Conservation (phyloP, 2,329 filamentous ascomycete genomes). For the Alternaria triticimaculans region DNA sequence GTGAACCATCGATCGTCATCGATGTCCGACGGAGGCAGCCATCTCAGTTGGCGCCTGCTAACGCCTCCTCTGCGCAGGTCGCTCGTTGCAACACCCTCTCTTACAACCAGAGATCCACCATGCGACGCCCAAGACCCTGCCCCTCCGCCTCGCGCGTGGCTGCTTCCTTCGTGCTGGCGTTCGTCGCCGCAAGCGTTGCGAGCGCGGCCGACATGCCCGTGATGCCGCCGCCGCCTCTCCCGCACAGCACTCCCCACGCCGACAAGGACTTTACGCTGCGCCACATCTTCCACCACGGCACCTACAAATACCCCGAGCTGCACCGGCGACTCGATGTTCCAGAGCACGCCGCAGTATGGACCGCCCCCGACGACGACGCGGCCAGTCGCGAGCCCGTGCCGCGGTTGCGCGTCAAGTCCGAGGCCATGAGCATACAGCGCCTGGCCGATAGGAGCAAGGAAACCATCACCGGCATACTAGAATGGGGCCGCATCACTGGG, state of each 20-base stretch:
- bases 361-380: slow-evolving; percentile 64
- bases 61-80: not conserved
- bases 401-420: slow-evolving; percentile 64
- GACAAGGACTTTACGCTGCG: slow-evolving; percentile 62
- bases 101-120: slow-evolving; percentile 14
- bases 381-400: slow-evolving; percentile 49
- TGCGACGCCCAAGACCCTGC: slow-evolving; percentile 42
- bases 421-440: slow-evolving; percentile 74
- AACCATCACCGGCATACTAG: slow-evolving; percentile 79
- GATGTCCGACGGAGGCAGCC: slow-evolving; percentile 6
- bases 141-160: slow-evolving; percentile 69
- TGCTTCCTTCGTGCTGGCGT: slow-evolving; percentile 68
- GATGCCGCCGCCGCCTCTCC: slow-evolving; percentile 29
- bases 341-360: slow-evolving; percentile 66
- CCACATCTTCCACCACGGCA: slow-evolving; percentile 93
- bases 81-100: not conserved
- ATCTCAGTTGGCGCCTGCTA: not conserved
- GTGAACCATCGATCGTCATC: slow-evolving; percentile 17
- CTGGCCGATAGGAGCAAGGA: slow-evolving; percentile 78
- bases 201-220: slow-evolving; percentile 45
- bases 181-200: slow-evolving; percentile 64
- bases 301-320: slow-evolving; percentile 75
- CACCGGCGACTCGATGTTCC: slow-evolving; percentile 79
- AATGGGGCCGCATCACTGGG: slow-evolving; percentile 72
- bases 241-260: slow-evolving; percentile 26